Evolutionary conservation across 805 yeast species (phyloP), one percentile per base, ranked within the genome.

Genomic region (Henningerozyma blattae): DNA sequence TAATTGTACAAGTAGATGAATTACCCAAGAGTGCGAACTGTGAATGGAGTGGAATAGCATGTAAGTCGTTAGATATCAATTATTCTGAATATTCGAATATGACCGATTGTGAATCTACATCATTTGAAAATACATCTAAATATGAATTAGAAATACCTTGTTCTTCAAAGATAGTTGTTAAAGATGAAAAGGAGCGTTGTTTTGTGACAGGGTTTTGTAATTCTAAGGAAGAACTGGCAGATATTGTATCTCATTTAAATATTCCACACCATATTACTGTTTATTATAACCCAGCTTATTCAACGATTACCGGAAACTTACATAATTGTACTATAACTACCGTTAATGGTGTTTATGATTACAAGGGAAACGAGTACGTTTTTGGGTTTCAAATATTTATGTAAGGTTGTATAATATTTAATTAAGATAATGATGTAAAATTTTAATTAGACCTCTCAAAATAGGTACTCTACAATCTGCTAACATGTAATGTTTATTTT

Each of bases 31-130:
- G 62, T 27, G 85, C 87, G 0, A 50, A 52, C 15, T 68, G 79
- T 22, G 94, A 84, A 58, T 81, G 93, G 89, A 72, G 77, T 25
- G 93, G 89, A 1, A 39, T 70, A 3, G 54, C 73, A 4, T 72
- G 64, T 39, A 65, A 67, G 36, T 58, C 59, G 18, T 41, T 46
- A 3, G 41, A 37, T 2, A 31, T 47, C 3, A 44, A 62, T 45
- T 61, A 64, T 33, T 68, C 61, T 4, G 64, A 64, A 27, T 15
- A 1, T 14, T 15, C 1, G 14, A 18, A 14, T 15, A 30, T 22
- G 12, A 9, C 24, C 24, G 8, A 22, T 12, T 12, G 12, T n/a
- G 24, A 15, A 30, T 4, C n/a, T 14, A 3, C 15, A 15, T 16
- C 19, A 15, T 15, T 4, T n/a, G n/a, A n/a, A n/a, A n/a, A n/a